Base-by-base conservation (phyloP, 108 stramenopile genomes). In the Cylindrotheca fusiformis region DNA sequence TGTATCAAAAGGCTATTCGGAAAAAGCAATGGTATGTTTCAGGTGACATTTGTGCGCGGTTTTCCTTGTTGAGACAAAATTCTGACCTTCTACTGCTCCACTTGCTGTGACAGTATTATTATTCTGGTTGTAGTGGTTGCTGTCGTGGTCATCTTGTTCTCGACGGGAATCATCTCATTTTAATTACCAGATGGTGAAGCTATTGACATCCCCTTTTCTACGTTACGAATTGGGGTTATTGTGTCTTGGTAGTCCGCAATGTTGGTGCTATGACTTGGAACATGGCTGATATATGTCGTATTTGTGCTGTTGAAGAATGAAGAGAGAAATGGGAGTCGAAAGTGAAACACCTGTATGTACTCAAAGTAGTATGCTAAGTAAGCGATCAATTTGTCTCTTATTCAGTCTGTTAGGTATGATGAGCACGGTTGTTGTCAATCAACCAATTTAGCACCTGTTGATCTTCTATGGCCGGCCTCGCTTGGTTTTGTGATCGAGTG, bases 21-120 rank as follows among this genome's bases (percentile, higher is more conserved):
- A 96, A 97, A 71, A 97, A 96, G 81, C 93, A 98, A 65, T 94
- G 91, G 59, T 90, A 67, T 46, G 65, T 67, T 3, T 6, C 36
- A 76, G 50, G 74, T 75, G 3, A 33, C 25, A 25, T 26, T 61
- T 30, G 29, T 4, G 19, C 17, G 3, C 3, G 22, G 32, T 1
- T 1, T 32, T 19, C 1, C 2, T 2, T 53, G 2, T 1, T 18
- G 18, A 18, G 3, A 53, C 2, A 1, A 53, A 1, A 2, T 24
- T 53, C 23, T 24, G 22, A 1, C 18, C 18, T 26, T 53, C 8
- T 53, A 24, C 10, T 53, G 21, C 52, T 27, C 26, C 23, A 22
- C 3, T 48, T 48, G 2, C 5, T 54, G 22, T 17, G 27, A 12
- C 4, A 21, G 29, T 59, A 51, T 64, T n/a, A 55, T 71, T 29